A percentile compares a stretch with the other conserved stretches of the same genome.
phyloP scores from a whole-genome alignment of 176 grass and related monocot species.

The Echinochloa phyllopogon region DNA sequence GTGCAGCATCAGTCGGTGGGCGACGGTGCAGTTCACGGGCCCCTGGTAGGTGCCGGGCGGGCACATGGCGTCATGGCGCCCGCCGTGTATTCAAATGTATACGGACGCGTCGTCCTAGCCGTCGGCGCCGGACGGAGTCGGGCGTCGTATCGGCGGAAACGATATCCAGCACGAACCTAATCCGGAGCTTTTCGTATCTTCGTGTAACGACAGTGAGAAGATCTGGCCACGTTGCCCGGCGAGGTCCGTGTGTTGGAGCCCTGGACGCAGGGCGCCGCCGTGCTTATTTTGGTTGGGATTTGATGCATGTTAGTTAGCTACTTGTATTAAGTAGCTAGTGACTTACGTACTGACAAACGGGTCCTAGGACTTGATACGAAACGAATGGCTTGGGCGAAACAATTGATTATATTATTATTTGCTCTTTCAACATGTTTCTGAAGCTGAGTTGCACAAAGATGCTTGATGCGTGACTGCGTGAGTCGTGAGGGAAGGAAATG shows the following conservation, averaged over 20 bases:
- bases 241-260: conserved; percentile 15
- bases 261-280: conserved; percentile 30
- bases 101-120: conserved; percentile 12
- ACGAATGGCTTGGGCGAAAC: background rate
- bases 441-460: background rate
- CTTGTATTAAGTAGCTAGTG: no score
- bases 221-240: conserved; percentile 19
- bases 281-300: conserved; percentile 22
- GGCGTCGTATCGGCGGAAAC: background rate
- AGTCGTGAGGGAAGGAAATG: background rate
- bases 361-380: no score
- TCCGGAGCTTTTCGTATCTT: background rate
- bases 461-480: no score
- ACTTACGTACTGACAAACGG: no score
- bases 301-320: conserved; percentile 32
- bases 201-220: background rate
- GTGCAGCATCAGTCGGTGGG: conserved; percentile 36
- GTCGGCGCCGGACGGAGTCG: conserved; percentile 3
- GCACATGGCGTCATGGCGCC: conserved; percentile 56
- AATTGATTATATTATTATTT: background rate
- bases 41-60: conserved; percentile 10
- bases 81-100: conserved; percentile 15
- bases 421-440: background rate
- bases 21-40: conserved; percentile 37
- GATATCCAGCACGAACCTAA: background rate